Evolutionary conservation across 2,329 filamentous ascomycete genomes (phyloP), one percentile per base, ranked within the genome.

Genomic region (Hypoxylon sp.): DNA sequence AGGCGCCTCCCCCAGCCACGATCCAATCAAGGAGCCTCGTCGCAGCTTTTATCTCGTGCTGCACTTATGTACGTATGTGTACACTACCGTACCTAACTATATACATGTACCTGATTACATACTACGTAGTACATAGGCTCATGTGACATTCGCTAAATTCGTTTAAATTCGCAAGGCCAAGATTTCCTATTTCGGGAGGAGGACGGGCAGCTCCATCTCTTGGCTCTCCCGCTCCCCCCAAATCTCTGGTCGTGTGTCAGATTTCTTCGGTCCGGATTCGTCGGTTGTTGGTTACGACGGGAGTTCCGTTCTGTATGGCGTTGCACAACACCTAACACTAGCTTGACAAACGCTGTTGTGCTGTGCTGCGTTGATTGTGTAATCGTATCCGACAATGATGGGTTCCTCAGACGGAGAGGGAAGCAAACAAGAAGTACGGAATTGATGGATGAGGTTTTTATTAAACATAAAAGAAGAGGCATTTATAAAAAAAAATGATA

Each of bases 11-110:
- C 17, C 52, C 19, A 19, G 24, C 31, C 31, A 50, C 47, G 31
- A 57, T 60, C 69, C 69, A 71, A 71, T 69, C 61, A 68, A 71
- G 62, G 68, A 71, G 65, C 35, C 58, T 70, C 50, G 13, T 54
- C 60, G 47, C 35, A 60, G 44, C 42, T 55, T 62, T 58, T 50
- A 44, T 51, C 35, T 60, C 48, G 63, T 47, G n/a, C 46, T 33
- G 39, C 42, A 24, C 29, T 52, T 35, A 8, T 52, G 24, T 33
- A 22, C 19, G 19, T 35, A 8, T 52, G 24, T 33, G 5, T 6
- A 4, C 5, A 6, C 26, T 26, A 26, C 5, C 4, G 26, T 26
- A 26, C 26, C 26, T 26, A 6, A 22, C 19, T 3, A 22, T 22
- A 22, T 22, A 22, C 19, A 22, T 22, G n/a, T n/a, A n/a, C n/a